These are phyloP conservation scores for Daedalea quercina DNA, from an alignment of 768 basidiomycete species.

Conservation along the genomic window DNA sequence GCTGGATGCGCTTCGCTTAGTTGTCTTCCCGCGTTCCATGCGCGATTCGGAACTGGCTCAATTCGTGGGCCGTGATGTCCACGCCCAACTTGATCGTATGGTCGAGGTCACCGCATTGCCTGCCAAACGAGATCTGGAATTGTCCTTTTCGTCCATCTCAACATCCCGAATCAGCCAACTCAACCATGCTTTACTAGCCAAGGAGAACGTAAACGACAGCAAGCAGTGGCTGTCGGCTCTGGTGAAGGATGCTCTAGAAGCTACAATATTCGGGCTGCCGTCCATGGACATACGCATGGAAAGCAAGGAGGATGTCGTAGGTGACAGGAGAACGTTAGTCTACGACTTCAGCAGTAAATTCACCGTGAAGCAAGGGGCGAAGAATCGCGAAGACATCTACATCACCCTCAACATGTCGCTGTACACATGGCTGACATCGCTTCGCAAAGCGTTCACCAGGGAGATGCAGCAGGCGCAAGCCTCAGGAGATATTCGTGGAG, in stretches of 20 bases:
- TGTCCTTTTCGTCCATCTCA: constrained; percentile 71
- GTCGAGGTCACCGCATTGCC: constrained; percentile 43
- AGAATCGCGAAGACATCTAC: constrained; percentile 69
- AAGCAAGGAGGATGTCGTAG: constrained; percentile 48
- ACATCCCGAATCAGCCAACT: constrained; percentile 69
- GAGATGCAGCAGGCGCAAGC: constrained; percentile 74
- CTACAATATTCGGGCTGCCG: constrained; percentile 74
- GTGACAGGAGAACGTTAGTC: constrained; percentile 37
- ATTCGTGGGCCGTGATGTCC: constrained; percentile 60
- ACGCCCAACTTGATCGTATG: constrained; percentile 63
- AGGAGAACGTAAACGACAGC: constrained; percentile 33
- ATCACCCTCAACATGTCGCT: constrained; percentile 79
- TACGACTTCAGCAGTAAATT: constrained; percentile 76
- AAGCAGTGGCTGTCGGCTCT: constrained; percentile 55
- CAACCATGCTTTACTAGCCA: constrained; percentile 39
- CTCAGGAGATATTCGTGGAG: constrained; percentile 44
- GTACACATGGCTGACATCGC: constrained; percentile 74
- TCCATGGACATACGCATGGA: constrained; percentile 79
- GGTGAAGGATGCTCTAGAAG: constrained; percentile 55
- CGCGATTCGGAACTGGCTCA: constrained; percentile 72
- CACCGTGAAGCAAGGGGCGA: constrained; percentile 37
- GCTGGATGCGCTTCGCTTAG: constrained; percentile 56
- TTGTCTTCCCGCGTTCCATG: constrained; percentile 77
- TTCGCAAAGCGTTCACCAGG: constrained; percentile 67
- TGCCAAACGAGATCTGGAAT: constrained; percentile 55